A percentile compares a stretch with the other conserved stretches of the same genome.
These are phyloP conservation scores for Penicillium verhagenii DNA, from an alignment of 495 filamentous ascomycete species.

Conservation along the genomic window DNA sequence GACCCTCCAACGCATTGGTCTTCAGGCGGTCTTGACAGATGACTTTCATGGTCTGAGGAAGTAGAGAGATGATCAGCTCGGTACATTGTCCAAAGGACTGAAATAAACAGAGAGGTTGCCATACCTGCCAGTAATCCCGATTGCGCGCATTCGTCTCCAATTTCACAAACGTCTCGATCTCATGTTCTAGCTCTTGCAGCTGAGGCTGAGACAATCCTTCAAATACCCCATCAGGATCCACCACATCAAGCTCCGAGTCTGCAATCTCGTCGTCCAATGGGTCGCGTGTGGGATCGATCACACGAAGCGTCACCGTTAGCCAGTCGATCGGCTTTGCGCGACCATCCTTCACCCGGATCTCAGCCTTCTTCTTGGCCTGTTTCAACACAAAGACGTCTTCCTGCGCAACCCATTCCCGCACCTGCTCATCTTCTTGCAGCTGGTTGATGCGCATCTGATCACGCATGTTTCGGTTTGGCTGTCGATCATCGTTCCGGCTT, in stretches of 20 bases:
- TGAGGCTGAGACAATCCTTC: conserved; percentile 69
- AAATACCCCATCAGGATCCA: conserved; percentile 80
- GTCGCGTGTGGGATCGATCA: conserved; percentile 78
- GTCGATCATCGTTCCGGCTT: conserved; percentile 26
- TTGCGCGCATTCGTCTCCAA: conserved; percentile 78
- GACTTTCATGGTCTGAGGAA: conserved; percentile 67
- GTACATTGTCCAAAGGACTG: background rate
- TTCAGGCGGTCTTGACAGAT: conserved; percentile 79
- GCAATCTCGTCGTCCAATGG: conserved; percentile 79
- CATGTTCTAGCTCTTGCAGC: conserved; percentile 75
- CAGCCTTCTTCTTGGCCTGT: conserved; percentile 97
- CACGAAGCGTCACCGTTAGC: conserved; percentile 85
- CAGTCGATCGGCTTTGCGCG: conserved; percentile 93
- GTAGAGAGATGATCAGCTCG: conserved; percentile 11
- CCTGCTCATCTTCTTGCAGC: conserved; percentile 72
- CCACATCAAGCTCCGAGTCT: conserved; percentile 73
- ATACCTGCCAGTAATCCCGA: conserved; percentile 80
- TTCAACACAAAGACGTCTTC: conserved; percentile 96
- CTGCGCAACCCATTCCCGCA: conserved; percentile 81
- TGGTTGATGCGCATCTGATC: conserved; percentile 58
- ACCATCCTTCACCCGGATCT: conserved; percentile 91
- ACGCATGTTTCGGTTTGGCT: conserved; percentile 35
- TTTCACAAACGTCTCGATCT: conserved; percentile 81
- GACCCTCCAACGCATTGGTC: conserved; percentile 64
- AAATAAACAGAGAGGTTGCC: conserved; percentile 5